Base-by-base conservation (phyloP, 108 stramenopile species). In the Pseudonitzschia multistriata region DNA sequence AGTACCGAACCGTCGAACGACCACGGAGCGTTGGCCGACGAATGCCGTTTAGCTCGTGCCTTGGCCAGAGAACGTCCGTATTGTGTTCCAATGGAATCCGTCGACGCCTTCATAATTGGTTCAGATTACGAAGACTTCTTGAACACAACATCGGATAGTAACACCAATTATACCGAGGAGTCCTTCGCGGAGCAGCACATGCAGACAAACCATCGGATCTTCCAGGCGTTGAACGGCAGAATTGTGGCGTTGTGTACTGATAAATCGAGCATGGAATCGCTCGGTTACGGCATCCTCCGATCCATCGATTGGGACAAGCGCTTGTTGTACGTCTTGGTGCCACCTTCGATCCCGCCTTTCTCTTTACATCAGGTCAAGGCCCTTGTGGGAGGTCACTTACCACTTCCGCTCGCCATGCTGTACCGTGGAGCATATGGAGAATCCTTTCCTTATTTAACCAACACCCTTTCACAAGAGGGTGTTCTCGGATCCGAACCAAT, bases 261-360 rank as follows among this genome's bases (percentile, higher is more conserved):
- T 22, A 60, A 36, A 50, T 76, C 39, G 31, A 29, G 19, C 35
- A 40, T 33, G 81, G 77, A 31, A 24, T 94, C 89, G 64, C 34
- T 86, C 27, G 93, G 93, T 13, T 76, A 88, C 31, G 93, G 93
- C 7, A 81, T 94, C 21, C 77, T 94, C 49, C 88, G 93, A 42
- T 82, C 85, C 66, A 84, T 94, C 60, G 93, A 94, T 79, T 60
- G 64, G 33, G 45, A 25, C 11, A 60, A 75, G n/a, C 66, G 75
- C 19, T 50, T 88, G 6, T 81, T 88, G 21, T 89, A 83, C 68
- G 77, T 94, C 14, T 64, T 94, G 28, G 88, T 89, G 10, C 90
- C 93, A n/a, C 71, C 67, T 11, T 40, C 60, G 25, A 40, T 68
- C 0, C 28, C 55, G 3, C 21, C 30, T 15, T 34, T 24, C 11